Percentiles rank a stretch among this genome's conserved stretches.
These are phyloP conservation scores for Spinacia oleracea DNA, from an alignment of 179 eudicot species.

Conservation along the genomic window DNA sequence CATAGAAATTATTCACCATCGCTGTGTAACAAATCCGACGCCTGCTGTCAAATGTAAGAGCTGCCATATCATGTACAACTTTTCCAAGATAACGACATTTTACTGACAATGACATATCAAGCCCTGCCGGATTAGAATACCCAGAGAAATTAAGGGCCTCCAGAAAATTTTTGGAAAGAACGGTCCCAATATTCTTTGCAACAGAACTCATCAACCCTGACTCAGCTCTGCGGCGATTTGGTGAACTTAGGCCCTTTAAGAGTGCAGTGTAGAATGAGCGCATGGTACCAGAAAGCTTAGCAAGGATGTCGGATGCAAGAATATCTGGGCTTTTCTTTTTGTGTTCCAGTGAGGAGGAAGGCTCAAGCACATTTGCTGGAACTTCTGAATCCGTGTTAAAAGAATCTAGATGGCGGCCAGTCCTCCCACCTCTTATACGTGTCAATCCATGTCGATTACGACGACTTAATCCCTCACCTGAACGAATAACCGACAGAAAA, in stretches of 20 bases:
- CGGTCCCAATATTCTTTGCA: slow-evolving; percentile 86
- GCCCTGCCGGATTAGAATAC: slow-evolving; percentile 49
- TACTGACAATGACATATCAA: slow-evolving; percentile 59
- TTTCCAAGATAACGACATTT: slow-evolving; percentile 96
- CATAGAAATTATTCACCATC: slow-evolving; percentile 89
- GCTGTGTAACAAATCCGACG: slow-evolving; percentile 75
- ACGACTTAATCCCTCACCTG: slow-evolving; percentile 84
- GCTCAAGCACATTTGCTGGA: slow-evolving; percentile 51
- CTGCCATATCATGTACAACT: slow-evolving; percentile 92
- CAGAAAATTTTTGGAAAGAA: slow-evolving; percentile 72
- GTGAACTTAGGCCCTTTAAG: slow-evolving; percentile 81
- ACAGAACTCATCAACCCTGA: slow-evolving; percentile 71
- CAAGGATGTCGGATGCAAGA: slow-evolving; percentile 67
- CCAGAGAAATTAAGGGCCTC: slow-evolving; percentile 83
- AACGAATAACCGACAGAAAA: slow-evolving; percentile 78
- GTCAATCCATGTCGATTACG: slow-evolving; percentile 87
- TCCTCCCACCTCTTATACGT: slow-evolving; percentile 86
- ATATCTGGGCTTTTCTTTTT: slow-evolving; percentile 91
- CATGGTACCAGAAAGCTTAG: slow-evolving; percentile 72
- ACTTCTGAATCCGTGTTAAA: slow-evolving; percentile 73
- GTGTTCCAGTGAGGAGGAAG: slow-evolving; percentile 47
- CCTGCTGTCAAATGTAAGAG: slow-evolving; percentile 78
- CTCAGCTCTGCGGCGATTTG: slow-evolving; percentile 91
- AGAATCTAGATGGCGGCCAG: slow-evolving; percentile 81
- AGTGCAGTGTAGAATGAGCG: slow-evolving; percentile 85